These are phyloP conservation scores for Blastobotrys persicus DNA, from an alignment of 1,139 yeast genomes.

Conservation along the genomic window DNA sequence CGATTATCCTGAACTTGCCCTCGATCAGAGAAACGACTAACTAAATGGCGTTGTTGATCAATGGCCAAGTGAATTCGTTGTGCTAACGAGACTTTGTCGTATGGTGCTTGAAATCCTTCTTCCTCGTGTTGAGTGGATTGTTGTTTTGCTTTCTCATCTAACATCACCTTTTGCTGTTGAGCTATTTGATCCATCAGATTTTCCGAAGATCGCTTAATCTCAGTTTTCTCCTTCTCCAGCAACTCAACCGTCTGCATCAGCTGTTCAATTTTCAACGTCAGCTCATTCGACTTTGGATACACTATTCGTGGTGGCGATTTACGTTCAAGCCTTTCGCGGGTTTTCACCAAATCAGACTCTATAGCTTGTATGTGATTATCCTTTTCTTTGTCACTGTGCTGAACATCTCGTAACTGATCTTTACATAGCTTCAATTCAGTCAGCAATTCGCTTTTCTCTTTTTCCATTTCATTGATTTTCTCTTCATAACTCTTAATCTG, in stretches of 20 bases:
- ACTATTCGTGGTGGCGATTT: conserved; percentile 6
- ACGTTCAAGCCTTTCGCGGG: conserved; percentile 14
- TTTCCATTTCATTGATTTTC: conserved; percentile 16
- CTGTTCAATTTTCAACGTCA: conserved; percentile 8
- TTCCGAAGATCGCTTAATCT: conserved; percentile 4
- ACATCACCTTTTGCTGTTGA: conserved; percentile 1
- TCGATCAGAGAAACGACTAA: neutral
- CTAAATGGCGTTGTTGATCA: conserved; percentile 2
- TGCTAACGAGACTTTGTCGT: conserved; percentile 2
- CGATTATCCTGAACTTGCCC: neutral
- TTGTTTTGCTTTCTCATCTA: neutral
- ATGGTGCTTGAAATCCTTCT: neutral
- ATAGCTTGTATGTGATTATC: conserved; percentile 19
- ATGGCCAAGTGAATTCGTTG: neutral
- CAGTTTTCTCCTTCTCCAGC: conserved; percentile 16
- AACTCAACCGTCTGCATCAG: conserved; percentile 15
- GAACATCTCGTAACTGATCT: conserved; percentile 16
- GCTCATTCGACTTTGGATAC: conserved; percentile 7
- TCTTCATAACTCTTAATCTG: conserved; percentile 20
- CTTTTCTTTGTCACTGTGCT: conserved; percentile 17
- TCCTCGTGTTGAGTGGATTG: neutral
- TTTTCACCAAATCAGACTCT: conserved; percentile 18
- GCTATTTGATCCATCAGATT: conserved; percentile 4
- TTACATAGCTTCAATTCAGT: conserved; percentile 15
- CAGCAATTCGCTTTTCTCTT: conserved; percentile 14